Evolutionary conservation across 1,284 basidiomycete species (phyloP).

Genomic region (Thecaphora thlaspeos): DNA sequence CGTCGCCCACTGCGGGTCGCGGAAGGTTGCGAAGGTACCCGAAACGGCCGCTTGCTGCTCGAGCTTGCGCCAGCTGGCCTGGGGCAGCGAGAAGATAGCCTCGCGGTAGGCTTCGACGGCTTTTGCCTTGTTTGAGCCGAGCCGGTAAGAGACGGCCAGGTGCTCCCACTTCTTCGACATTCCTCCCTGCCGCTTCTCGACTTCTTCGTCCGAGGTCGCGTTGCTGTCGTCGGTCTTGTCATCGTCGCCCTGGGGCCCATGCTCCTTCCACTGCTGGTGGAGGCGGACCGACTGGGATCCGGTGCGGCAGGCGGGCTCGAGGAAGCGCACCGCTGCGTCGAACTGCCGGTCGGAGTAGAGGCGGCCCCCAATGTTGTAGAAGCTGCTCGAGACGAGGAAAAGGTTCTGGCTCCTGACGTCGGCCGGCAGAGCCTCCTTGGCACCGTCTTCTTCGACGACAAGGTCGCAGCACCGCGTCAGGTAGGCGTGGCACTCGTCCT

Average conservation of each 20-base stretch:
- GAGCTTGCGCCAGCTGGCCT: conserved; percentile 1
- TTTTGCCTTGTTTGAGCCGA: conserved; percentile 13
- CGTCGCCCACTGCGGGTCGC: conserved; percentile 4
- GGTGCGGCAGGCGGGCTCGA: conserved; percentile 38
- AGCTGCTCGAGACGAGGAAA: conserved; percentile 46
- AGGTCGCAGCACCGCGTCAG: conserved; percentile 12
- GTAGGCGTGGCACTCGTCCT: conserved; percentile 11
- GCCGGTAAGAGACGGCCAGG: conserved; percentile 28
- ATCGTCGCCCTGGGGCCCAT: too few species aligned
- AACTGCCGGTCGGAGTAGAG: conserved; percentile 54
- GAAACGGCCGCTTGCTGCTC: not conserved
- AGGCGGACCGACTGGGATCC: conserved; percentile 13
- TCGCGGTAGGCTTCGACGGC: conserved; percentile 14
- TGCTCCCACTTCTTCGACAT: conserved; percentile 30
- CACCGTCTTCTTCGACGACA: conserved; percentile 5
- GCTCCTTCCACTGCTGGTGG: conserved; percentile 3
- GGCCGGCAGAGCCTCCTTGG: conserved; percentile 3
- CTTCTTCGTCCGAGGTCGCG: conserved; percentile 4
- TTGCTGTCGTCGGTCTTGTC: conserved; percentile 5
- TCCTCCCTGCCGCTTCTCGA: conserved; percentile 7
- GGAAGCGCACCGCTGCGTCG: conserved; percentile 47
- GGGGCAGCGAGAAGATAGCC: conserved; percentile 6
- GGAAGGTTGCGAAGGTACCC: conserved; percentile 20
- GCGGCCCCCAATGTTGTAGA: conserved; percentile 58
- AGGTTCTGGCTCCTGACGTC: conserved; percentile 16